phyloP scores from a whole-genome alignment of 768 basidiomycete genomes.

The Phaeolepiota aurea region DNA sequence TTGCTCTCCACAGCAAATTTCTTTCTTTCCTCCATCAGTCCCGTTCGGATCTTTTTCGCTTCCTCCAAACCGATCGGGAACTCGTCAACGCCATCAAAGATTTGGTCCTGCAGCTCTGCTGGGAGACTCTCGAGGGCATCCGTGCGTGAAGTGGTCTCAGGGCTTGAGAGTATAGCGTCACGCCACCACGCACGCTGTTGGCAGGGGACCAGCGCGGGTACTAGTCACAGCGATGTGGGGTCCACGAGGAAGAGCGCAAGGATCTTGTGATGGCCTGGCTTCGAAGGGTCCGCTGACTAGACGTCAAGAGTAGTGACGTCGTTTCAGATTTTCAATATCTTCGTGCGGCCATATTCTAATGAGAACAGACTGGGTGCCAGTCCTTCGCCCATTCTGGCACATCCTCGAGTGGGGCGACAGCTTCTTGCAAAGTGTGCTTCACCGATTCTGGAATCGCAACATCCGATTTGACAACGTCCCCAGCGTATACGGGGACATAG shows the following conservation, averaged over 20 bases:
- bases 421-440: not conserved
- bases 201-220: slow-evolving; percentile 19
- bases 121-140: slow-evolving; percentile 13
- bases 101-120: slow-evolving; percentile 15
- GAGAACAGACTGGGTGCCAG: not conserved
- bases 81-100: slow-evolving; percentile 13
- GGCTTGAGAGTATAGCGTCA: slow-evolving; percentile 7
- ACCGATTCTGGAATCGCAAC: not conserved
- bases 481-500: not conserved
- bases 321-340: not conserved
- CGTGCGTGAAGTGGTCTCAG: not conserved
- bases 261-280: slow-evolving; percentile 35
- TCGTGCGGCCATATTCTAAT: not conserved
- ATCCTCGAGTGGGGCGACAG: not conserved
- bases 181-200: slow-evolving; percentile 23
- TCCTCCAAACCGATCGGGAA: slow-evolving; percentile 19
- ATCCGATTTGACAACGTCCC: not conserved
- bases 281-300: slow-evolving; percentile 23
- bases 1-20: not conserved
- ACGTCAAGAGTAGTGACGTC: slow-evolving; percentile 13
- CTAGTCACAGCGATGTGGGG: slow-evolving; percentile 19
- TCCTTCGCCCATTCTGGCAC: not conserved
- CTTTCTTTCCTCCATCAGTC: slow-evolving; percentile 23
- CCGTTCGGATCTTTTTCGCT: slow-evolving; percentile 18
- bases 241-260: slow-evolving; percentile 34